phyloP scores from a whole-genome alignment of 2,329 filamentous ascomycete species.

The Sporothrix pallida region DNA sequence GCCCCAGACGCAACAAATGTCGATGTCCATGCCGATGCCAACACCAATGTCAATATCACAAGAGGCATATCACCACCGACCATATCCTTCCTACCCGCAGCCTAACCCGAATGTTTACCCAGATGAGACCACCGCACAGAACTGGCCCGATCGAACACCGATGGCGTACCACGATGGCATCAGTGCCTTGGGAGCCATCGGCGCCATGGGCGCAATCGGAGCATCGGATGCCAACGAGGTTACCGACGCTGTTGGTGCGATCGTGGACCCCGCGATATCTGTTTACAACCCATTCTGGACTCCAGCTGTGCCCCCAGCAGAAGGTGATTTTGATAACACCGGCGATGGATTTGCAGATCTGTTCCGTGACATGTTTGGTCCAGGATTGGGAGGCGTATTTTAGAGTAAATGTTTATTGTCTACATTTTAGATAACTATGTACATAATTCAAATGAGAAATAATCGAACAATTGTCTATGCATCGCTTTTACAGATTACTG shows the following conservation, averaged over 20 bases:
- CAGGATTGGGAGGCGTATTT: background rate
- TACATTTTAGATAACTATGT: background rate
- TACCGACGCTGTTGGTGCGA: background rate
- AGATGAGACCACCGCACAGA: background rate
- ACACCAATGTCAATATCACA: background rate
- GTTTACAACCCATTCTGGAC: constrained; percentile 20
- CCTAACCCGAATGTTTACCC: background rate
- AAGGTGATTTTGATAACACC: background rate
- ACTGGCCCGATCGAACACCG: background rate
- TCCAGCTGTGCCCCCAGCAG: background rate
- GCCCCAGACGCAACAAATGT: background rate
- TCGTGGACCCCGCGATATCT: background rate
- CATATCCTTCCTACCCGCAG: background rate
- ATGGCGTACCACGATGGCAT: background rate
- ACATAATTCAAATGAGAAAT: background rate
- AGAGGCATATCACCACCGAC: background rate
- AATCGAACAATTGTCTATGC: too few species aligned
- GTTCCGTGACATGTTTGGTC: constrained; percentile 20
- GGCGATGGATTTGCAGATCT: constrained; percentile 4
- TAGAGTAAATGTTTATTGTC: background rate
- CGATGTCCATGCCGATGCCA: background rate
- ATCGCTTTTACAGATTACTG: constrained; percentile 18
- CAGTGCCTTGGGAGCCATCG: background rate
- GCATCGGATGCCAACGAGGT: background rate
- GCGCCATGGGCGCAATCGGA: background rate